These are phyloP conservation scores for Zymoseptoria passerinii DNA, from an alignment of 2,329 filamentous ascomycete species.

Conservation along the genomic window DNA sequence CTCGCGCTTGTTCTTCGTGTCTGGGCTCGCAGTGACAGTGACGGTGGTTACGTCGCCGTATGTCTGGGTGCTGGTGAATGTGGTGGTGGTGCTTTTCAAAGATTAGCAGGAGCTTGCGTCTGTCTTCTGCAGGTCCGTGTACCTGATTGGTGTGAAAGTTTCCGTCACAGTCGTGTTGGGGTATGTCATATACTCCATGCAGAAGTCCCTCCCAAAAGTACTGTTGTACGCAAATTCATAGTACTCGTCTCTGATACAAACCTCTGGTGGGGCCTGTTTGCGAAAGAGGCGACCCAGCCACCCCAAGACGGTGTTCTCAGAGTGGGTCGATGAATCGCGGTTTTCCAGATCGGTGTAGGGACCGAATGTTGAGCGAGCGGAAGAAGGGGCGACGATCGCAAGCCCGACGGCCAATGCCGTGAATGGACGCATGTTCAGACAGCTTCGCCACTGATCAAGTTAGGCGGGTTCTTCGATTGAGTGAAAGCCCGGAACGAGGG, in stretches of 20 bases:
- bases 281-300: slow-evolving; percentile 21
- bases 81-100: background rate
- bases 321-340: slow-evolving; percentile 9
- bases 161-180: slow-evolving; percentile 19
- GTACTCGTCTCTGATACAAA: slow-evolving; percentile 19
- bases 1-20: background rate
- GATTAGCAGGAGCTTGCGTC: slow-evolving; percentile 1
- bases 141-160: slow-evolving; percentile 26
- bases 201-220: slow-evolving; percentile 21
- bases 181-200: slow-evolving; percentile 20
- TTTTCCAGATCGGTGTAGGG: slow-evolving; percentile 10
- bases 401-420: slow-evolving; percentile 23
- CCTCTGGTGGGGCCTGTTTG: slow-evolving; percentile 10
- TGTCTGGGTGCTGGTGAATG: slow-evolving; percentile 19
- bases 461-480: slow-evolving; percentile 9
- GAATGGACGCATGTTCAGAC: slow-evolving; percentile 21
- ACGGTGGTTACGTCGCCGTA: slow-evolving; percentile 12
- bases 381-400: slow-evolving; percentile 17
- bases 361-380: slow-evolving; percentile 19
- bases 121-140: slow-evolving; percentile 3
- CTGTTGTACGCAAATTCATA: slow-evolving; percentile 20
- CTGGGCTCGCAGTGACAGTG: slow-evolving; percentile 18
- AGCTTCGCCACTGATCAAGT: slow-evolving; percentile 18
- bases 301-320: slow-evolving; percentile 10
- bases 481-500: slow-evolving; percentile 5